Conservation (phyloP, 306 rosid species). For the Acmispon strigosus region DNA sequence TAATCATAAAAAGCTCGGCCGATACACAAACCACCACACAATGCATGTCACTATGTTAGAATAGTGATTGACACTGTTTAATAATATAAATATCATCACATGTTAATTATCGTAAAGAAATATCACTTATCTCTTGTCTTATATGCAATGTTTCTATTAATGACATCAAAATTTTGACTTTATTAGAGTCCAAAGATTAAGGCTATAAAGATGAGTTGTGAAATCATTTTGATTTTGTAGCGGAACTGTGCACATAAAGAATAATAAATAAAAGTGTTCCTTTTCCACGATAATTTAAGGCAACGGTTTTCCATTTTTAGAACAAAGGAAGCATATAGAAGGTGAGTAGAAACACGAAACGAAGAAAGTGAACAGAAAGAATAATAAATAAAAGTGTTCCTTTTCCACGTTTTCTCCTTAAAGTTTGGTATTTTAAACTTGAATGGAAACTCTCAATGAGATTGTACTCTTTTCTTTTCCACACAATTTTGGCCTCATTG, state of each 20-base stretch:
- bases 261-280: too few species aligned
- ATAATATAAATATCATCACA: slow-evolving; percentile 2
- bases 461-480: slow-evolving; percentile 1
- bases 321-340: not conserved
- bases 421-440: not conserved
- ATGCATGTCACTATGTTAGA: too few species aligned
- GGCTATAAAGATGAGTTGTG: too few species aligned
- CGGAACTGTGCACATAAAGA: too few species aligned
- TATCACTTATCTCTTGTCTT: not conserved
- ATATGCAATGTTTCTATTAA: not conserved
- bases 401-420: not conserved
- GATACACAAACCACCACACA: too few species aligned
- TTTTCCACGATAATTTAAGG: not conserved
- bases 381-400: not conserved
- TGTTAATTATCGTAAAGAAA: not conserved
- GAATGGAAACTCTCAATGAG: not conserved
- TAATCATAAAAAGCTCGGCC: too few species aligned
- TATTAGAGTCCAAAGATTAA: not conserved
- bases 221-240: too few species aligned
- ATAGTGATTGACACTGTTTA: too few species aligned
- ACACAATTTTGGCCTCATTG: slow-evolving; percentile 1
- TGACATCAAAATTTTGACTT: not conserved
- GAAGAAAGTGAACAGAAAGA: not conserved
- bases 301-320: not conserved
- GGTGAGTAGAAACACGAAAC: not conserved